Percentiles rank a stretch among this genome's conserved stretches.
These are phyloP conservation scores for Kazachstania bromeliacearum DNA, from an alignment of 805 yeast species.

Conservation along the genomic window DNA sequence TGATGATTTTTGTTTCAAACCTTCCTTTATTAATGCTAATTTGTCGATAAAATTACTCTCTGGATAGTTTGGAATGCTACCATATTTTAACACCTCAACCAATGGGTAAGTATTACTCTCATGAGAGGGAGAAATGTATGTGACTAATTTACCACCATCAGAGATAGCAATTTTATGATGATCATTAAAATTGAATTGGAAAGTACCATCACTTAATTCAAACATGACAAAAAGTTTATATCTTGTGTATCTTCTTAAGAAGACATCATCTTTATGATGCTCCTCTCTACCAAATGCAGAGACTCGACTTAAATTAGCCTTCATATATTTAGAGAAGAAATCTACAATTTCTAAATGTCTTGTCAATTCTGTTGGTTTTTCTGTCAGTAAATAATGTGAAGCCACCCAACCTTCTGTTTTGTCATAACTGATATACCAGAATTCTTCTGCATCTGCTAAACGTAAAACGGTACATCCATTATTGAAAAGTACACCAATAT, in stretches of 20 bases:
- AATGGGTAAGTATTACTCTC: conserved; percentile 58
- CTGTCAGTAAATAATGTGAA: conserved; percentile 35
- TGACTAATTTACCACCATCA: conserved; percentile 62
- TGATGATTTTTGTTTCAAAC: conserved; percentile 37
- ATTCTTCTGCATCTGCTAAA: conserved; percentile 51
- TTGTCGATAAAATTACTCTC: conserved; percentile 38
- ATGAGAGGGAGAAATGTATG: conserved; percentile 73
- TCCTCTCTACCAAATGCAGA: conserved; percentile 46
- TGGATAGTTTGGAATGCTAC: conserved; percentile 39
- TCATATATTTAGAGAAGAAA: conserved; percentile 87
- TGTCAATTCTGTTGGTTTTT: conserved; percentile 40
- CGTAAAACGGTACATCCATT: conserved; percentile 76
- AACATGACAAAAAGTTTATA: conserved; percentile 79
- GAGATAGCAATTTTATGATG: conserved; percentile 83
- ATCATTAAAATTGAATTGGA: conserved; percentile 92
- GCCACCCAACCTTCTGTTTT: conserved; percentile 45
- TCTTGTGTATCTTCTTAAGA: conserved; percentile 75
- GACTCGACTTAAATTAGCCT: conserved; percentile 74
- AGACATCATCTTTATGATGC: conserved; percentile 53
- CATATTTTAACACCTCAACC: conserved; percentile 38
- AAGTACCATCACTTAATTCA: conserved; percentile 82
- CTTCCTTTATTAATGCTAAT: conserved; percentile 53
- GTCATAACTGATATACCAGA: conserved; percentile 52
- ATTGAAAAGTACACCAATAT: conserved; percentile 83
- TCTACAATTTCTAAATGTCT: conserved; percentile 79